These are phyloP conservation scores for Trichoderma cornu-damae DNA, from an alignment of 2,329 filamentous ascomycete species.

Conservation along the genomic window DNA sequence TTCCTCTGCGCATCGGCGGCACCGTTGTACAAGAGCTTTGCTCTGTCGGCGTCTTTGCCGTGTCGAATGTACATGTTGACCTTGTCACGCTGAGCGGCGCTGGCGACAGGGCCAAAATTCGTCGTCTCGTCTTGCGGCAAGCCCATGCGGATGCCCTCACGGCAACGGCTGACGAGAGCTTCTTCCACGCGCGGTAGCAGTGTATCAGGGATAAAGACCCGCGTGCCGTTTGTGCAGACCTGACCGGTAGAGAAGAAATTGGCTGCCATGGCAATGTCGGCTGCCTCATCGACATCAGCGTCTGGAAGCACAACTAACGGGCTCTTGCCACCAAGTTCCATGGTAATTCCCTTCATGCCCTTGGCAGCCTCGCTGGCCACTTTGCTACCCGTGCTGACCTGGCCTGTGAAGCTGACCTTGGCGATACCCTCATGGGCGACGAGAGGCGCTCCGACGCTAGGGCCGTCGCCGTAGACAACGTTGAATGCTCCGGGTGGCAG, in stretches of 20 bases:
- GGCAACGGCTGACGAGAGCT: slow-evolving; percentile 47
- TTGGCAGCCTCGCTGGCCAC: slow-evolving; percentile 71
- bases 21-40: slow-evolving; percentile 69
- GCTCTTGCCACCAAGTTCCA: slow-evolving; percentile 87
- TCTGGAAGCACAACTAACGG: slow-evolving; percentile 76
- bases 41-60: slow-evolving; percentile 67
- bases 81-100: slow-evolving; percentile 68
- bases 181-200: slow-evolving; percentile 66
- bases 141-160: slow-evolving; percentile 69
- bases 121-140: slow-evolving; percentile 65
- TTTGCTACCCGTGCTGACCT: slow-evolving; percentile 76
- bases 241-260: slow-evolving; percentile 91
- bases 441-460: slow-evolving; percentile 65
- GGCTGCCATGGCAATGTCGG: slow-evolving; percentile 85
- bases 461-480: slow-evolving; percentile 74
- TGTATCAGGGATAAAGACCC: slow-evolving; percentile 70
- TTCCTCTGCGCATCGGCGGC: slow-evolving; percentile 47
- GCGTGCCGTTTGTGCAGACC: slow-evolving; percentile 88
- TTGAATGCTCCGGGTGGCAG: slow-evolving; percentile 82
- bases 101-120: slow-evolving; percentile 82
- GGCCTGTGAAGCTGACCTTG: slow-evolving; percentile 87
- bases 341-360: slow-evolving; percentile 84
- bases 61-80: slow-evolving; percentile 71
- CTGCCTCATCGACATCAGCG: slow-evolving; percentile 71
- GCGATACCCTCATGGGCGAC: slow-evolving; percentile 67